phyloP scores from a whole-genome alignment of 768 basidiomycete species.

The Chalciporus chontae region DNA sequence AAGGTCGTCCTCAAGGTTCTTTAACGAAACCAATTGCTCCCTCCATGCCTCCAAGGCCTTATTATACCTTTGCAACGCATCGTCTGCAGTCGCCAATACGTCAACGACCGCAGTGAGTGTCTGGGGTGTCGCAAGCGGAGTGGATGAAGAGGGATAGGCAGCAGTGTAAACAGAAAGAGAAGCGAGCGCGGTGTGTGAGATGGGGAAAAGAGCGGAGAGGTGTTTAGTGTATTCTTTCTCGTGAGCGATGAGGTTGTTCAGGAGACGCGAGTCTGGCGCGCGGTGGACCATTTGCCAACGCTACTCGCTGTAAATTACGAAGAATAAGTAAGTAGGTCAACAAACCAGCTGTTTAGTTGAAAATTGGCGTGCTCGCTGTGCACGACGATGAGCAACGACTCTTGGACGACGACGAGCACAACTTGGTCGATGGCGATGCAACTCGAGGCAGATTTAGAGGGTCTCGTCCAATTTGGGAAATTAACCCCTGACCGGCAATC shows the following conservation, averaged over 20 bases:
- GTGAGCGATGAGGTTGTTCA: conserved; percentile 60
- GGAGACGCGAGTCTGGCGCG: conserved; percentile 67
- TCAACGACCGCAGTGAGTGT: conserved; percentile 44
- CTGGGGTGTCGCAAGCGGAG: conserved; percentile 3
- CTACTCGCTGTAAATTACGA: not conserved
- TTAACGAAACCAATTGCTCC: conserved; percentile 55
- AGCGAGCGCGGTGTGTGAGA: conserved; percentile 58
- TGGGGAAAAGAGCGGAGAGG: conserved; percentile 51
- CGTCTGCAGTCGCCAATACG: conserved; percentile 60
- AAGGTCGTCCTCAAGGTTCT: conserved; percentile 70
- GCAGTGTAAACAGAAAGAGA: conserved; percentile 73
- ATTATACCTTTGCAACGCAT: conserved; percentile 62
- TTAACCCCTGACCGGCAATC: too few species aligned
- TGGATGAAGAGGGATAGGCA: conserved; percentile 51
- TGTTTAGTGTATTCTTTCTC: conserved; percentile 73
- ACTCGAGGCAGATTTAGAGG: too few species aligned
- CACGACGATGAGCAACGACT: not conserved
- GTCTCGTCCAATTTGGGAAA: too few species aligned
- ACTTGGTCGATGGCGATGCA: not conserved
- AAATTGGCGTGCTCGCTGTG: not conserved
- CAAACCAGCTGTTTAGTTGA: not conserved
- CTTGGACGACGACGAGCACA: not conserved
- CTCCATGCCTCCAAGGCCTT: conserved; percentile 63
- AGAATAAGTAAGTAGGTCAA: not conserved
- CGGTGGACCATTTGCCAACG: conserved; percentile 58